These are phyloP conservation scores for Scleromitrula shiraiana DNA, from an alignment of 2,329 filamentous ascomycete genomes.

Conservation along the genomic window DNA sequence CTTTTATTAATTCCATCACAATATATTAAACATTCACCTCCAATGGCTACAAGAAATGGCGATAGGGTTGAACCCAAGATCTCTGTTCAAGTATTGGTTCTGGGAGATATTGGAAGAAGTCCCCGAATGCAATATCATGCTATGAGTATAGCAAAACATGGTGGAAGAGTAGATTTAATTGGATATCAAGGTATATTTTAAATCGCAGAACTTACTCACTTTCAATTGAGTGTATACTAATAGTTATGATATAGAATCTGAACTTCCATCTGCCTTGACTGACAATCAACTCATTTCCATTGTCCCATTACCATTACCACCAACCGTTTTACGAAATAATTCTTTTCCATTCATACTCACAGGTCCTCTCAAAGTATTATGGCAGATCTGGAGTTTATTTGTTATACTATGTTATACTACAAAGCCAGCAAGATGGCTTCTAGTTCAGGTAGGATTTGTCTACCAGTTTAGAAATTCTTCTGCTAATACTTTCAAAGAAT, in stretches of 20 bases:
- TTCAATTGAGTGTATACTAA: slow-evolving; percentile 1
- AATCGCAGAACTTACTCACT: background rate
- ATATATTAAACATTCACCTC: slow-evolving; percentile 32
- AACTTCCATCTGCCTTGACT: slow-evolving; percentile 69
- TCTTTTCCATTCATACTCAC: slow-evolving; percentile 68
- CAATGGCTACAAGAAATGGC: slow-evolving; percentile 19
- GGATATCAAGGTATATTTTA: slow-evolving; percentile 72
- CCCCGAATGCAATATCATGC: slow-evolving; percentile 99
- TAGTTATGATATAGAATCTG: slow-evolving; percentile 51
- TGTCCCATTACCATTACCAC: slow-evolving; percentile 60
- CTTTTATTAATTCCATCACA: slow-evolving; percentile 32
- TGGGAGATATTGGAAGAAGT: slow-evolving; percentile 91
- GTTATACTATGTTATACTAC: slow-evolving; percentile 65
- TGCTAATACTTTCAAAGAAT: slow-evolving; percentile 53
- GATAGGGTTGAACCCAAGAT: slow-evolving; percentile 31
- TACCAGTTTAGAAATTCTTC: background rate
- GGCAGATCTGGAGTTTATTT: slow-evolving; percentile 69
- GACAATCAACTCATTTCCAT: slow-evolving; percentile 62
- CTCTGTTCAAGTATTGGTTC: slow-evolving; percentile 74
- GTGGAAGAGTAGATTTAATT: slow-evolving; percentile 73
- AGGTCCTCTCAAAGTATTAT: slow-evolving; percentile 77
- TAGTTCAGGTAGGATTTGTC: slow-evolving; percentile 42
- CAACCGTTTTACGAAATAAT: slow-evolving; percentile 57
- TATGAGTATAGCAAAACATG: slow-evolving; percentile 78
- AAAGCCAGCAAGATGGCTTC: slow-evolving; percentile 71